A percentile compares a stretch with the other conserved stretches of the same genome.
phyloP scores from a whole-genome alignment of 306 rosid genomes.

The Quercus rubra region DNA sequence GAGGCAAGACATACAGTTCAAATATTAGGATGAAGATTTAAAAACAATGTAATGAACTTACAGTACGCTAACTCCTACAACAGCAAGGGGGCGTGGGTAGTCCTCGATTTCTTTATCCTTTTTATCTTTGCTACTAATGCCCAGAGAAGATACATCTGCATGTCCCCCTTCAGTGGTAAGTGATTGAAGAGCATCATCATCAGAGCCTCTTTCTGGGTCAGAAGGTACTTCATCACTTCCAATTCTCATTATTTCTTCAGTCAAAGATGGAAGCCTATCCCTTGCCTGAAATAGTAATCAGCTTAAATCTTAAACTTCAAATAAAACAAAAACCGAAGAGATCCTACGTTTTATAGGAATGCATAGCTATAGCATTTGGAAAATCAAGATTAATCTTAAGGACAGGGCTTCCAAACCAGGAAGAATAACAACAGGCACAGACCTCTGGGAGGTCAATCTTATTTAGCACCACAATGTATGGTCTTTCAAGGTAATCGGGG shows the following conservation, averaged over 20 bases:
- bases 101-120: slow-evolving; percentile 73
- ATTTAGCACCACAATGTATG: slow-evolving; percentile 83
- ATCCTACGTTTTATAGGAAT: background rate
- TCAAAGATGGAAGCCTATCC: slow-evolving; percentile 56
- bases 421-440: slow-evolving; percentile 8
- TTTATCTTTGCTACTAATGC: slow-evolving; percentile 11
- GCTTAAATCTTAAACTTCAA: background rate
- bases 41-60: slow-evolving; percentile 44
- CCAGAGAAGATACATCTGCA: slow-evolving; percentile 16
- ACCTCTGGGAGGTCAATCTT: slow-evolving; percentile 96
- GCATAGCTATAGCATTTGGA: background rate
- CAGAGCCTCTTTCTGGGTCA: slow-evolving; percentile 33
- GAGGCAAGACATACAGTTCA: slow-evolving; percentile 2
- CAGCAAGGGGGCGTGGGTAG: slow-evolving; percentile 72
- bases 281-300: slow-evolving; percentile 47
- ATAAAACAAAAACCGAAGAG: background rate
- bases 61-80: slow-evolving; percentile 89
- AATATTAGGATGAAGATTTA: background rate
- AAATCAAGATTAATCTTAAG: background rate
- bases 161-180: slow-evolving; percentile 27
- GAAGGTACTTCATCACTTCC: slow-evolving; percentile 44
- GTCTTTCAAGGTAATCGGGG: slow-evolving; percentile 90
- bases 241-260: slow-evolving; percentile 63
- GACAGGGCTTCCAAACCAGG: background rate
- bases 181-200: slow-evolving; percentile 29